Base-by-base conservation (phyloP, 345 rosid species). In the Aquilaria malaccensis region DNA sequence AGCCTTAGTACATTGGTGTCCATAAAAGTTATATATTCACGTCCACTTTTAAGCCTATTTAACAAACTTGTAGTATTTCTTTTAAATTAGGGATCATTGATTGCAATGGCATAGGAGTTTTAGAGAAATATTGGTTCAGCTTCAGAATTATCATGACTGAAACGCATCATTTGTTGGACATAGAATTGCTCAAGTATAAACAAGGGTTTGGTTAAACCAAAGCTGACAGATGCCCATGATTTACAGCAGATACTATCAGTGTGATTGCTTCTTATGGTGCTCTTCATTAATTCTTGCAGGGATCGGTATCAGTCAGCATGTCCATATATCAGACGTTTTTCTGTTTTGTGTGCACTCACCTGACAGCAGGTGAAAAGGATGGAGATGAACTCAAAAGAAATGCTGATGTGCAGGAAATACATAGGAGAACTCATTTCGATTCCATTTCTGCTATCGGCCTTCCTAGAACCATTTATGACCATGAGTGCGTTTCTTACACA, bases 241-340 rank as follows among this genome's bases (percentile, higher is more conserved):
- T 37, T 37, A 9, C 43, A 37, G 43, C 43, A 0, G 43, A 37
- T 37, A 9, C 7, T 37, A 37, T 37, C 7, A 37, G 5, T 37
- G 5, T 37, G 5, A 5, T 37, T 37, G 4, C 43, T 37, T 37
- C 43, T 37, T 37, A 37, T 37, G 43, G 7, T 46, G 46, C 47
- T 50, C 70, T 67, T 52, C 52, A 37, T 22, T 22, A 22, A 10
- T 55, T 14, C 15, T 74, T 74, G 37, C 83, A 90, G 97, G 97
- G 97, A 74, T 87, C 97, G 37, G 67, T 90, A 69, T 83, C 97
- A 13, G 92, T 87, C 76, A 90, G 95, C 62, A 77, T 90, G 90
- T 87, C 97, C 10, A 77, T 90, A 70, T 69, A 90, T 72, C 95
- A 90, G 71, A 90, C 97, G 30, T 67, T 72, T 58, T 85, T 85